A percentile compares a stretch with the other conserved stretches of the same genome.
Conservation (phyloP, 2,329 filamentous ascomycete species). For the Mycogone perniciosa region DNA sequence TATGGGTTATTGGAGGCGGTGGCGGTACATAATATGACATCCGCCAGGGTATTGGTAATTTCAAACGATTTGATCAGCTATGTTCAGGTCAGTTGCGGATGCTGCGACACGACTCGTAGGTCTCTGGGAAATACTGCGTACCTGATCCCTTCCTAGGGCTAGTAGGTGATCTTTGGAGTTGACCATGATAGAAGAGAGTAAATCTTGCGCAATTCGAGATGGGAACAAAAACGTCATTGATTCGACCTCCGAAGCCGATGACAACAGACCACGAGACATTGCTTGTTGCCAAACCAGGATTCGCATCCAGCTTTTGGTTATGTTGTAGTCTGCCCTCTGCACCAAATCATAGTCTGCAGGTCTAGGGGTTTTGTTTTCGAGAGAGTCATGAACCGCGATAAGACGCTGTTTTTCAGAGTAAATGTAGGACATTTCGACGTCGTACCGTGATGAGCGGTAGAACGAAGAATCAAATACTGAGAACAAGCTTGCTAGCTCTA, state of each 20-base stretch:
- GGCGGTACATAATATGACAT: slow-evolving; percentile 7
- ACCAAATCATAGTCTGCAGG: slow-evolving; percentile 2
- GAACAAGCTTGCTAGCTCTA: slow-evolving; percentile 8
- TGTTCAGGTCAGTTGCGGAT: background rate
- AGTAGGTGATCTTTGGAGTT: slow-evolving; percentile 7
- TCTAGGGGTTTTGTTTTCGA: background rate
- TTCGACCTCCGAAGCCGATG: background rate
- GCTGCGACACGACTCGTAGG: background rate
- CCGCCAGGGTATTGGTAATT: slow-evolving; percentile 10
- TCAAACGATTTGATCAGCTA: slow-evolving; percentile 9
- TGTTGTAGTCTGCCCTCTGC: slow-evolving; percentile 9
- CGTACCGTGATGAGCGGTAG: slow-evolving; percentile 1
- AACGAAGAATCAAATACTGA: slow-evolving; percentile 5
- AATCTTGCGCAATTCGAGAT: slow-evolving; percentile 4
- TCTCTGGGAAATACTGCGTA: background rate
- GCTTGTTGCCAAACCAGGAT: slow-evolving; percentile 9
- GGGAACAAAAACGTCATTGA: slow-evolving; percentile 11
- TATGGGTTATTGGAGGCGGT: background rate
- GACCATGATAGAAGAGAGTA: slow-evolving; percentile 2
- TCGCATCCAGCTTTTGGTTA: slow-evolving; percentile 11
- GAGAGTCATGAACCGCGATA: slow-evolving; percentile 3
- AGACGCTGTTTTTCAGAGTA: slow-evolving; percentile 1
- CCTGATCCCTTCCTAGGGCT: slow-evolving; percentile 8
- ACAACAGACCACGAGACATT: slow-evolving; percentile 5
- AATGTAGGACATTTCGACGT: background rate